Evolutionary conservation across 208 protist genomes (phyloP).

Genomic region (Leptomonas pyrrhocoris): DNA sequence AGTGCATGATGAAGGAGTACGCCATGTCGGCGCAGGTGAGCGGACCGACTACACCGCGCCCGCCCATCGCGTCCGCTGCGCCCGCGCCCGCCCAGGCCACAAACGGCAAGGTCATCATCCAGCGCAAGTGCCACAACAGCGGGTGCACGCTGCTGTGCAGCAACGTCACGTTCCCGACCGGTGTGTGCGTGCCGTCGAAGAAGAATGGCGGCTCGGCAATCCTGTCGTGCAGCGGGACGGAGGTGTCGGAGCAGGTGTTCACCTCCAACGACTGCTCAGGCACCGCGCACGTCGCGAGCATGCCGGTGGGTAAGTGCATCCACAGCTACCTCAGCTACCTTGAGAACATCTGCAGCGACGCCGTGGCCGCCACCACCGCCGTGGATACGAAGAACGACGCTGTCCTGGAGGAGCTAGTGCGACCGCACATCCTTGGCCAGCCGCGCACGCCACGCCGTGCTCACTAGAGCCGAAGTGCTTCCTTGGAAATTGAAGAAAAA

Average conservation of each 20-base stretch:
- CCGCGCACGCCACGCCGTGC: not conserved
- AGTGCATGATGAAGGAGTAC: constrained; percentile 82
- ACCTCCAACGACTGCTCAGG: constrained; percentile 42
- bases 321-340: constrained; percentile 54
- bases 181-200: constrained; percentile 39
- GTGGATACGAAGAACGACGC: too few relatives aligned
- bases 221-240: constrained; percentile 37
- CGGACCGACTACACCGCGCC: constrained; percentile 19
- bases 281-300: constrained; percentile 9
- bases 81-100: constrained; percentile 19
- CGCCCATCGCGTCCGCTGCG: constrained; percentile 24
- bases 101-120: constrained; percentile 26
- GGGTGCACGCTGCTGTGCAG: constrained; percentile 47
- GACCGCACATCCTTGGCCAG: constrained; percentile 17
- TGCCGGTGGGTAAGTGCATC: constrained; percentile 60
- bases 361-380: not conserved
- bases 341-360: constrained; percentile 47
- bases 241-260: constrained; percentile 43
- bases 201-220: constrained; percentile 45
- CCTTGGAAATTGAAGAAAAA: too few relatives aligned
- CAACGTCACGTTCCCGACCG: constrained; percentile 40
- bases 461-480: too few relatives aligned
- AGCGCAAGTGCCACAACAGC: constrained; percentile 44
- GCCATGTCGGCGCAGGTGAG: constrained; percentile 48
- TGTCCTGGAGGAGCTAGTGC: not conserved